Evolutionary conservation across 192 early-diverging fungal species (phyloP), one percentile per base, ranked within the genome.

Genomic region (Lunasporangiospora selenospora): DNA sequence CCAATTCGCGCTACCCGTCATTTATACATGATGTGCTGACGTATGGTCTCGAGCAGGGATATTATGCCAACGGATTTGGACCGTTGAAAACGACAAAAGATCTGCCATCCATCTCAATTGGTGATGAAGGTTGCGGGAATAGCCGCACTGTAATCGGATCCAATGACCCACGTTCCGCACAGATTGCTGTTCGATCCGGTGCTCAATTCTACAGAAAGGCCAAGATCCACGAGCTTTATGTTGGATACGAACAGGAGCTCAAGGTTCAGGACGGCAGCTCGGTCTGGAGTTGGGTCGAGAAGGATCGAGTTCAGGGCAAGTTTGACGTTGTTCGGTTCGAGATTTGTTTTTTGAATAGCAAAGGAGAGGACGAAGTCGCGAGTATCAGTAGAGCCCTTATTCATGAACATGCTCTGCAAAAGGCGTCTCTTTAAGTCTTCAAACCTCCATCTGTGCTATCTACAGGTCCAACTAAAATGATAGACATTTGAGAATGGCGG

Each of bases 221-320:
- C 48, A 52, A 52, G 1, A 27, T 67, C 27, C 65, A n/a, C 9
- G 65, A 67, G 49, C 12, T 67, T 2, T 67, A 44, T 52, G 40
- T 67, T 21, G 65, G 65, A 1, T 67, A 52, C 27, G 55, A 67
- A 41, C 31, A 53, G 21, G 65, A 67, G 36, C 39, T 67, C 30
- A 67, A 67, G 15, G 39, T 67, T 33, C 42, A 43, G 37, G 34
- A 36, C 3, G 40, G 9, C 4, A 42, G 38, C 15, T 38, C 44
- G 4, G 65, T 55, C 16, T 67, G 65, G 65, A 67, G 65, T 31
- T 67, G 65, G 65, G 65, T 67, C 13, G 65, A 67, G 55, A 18
- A 29, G 26, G 55, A 58, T 4, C 47, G 39, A 33, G 41, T 67
- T 27, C 2, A 34, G 2, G 24, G 40, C 13, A n/a, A 19, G 1